Percentiles rank a stretch among this genome's conserved stretches.
These are phyloP conservation scores for Fusarium sp. DNA, from an alignment of 2,329 filamentous ascomycete species.

Conservation along the genomic window DNA sequence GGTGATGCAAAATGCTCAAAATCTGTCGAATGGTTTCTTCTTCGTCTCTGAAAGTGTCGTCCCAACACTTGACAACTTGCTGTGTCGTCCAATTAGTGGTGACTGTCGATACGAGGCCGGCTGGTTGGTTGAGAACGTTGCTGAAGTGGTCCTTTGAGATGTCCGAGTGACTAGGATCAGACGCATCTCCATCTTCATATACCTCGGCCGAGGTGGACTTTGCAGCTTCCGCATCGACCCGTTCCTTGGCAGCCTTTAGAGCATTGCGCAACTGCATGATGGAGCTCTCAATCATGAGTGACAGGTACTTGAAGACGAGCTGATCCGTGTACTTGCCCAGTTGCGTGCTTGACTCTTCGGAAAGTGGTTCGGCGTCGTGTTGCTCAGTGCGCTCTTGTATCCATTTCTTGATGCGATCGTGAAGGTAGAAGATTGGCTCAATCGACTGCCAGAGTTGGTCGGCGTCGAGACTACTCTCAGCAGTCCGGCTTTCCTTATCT, in stretches of 20 bases:
- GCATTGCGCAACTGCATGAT: conserved; percentile 84
- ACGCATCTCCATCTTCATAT: conserved; percentile 80
- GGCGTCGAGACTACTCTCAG: conserved; percentile 32
- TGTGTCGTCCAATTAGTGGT: conserved; percentile 47
- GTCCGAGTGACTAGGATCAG: conserved; percentile 81
- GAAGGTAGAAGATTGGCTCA: conserved; percentile 78
- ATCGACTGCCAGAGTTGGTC: conserved; percentile 83
- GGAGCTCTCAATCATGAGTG: conserved; percentile 88
- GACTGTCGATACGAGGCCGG: conserved; percentile 45
- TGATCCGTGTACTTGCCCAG: conserved; percentile 82
- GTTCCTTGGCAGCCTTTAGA: conserved; percentile 62
- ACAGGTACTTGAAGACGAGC: conserved; percentile 87
- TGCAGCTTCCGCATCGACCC: conserved; percentile 51
- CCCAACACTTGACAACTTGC: conserved; percentile 65
- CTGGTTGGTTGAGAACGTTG: conserved; percentile 65
- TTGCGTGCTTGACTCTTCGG: conserved; percentile 34
- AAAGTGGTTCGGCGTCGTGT: conserved; percentile 31
- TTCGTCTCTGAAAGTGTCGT: conserved; percentile 75
- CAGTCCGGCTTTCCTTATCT: conserved; percentile 15
- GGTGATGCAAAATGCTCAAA: conserved; percentile 85
- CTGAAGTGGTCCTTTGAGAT: conserved; percentile 85
- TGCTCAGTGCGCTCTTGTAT: conserved; percentile 77
- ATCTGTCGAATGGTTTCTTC: conserved; percentile 83
- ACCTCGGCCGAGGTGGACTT: conserved; percentile 68
- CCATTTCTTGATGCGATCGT: conserved; percentile 48